Conservation (phyloP, 164 flowering plant species). For the Saururus chinensis region DNA sequence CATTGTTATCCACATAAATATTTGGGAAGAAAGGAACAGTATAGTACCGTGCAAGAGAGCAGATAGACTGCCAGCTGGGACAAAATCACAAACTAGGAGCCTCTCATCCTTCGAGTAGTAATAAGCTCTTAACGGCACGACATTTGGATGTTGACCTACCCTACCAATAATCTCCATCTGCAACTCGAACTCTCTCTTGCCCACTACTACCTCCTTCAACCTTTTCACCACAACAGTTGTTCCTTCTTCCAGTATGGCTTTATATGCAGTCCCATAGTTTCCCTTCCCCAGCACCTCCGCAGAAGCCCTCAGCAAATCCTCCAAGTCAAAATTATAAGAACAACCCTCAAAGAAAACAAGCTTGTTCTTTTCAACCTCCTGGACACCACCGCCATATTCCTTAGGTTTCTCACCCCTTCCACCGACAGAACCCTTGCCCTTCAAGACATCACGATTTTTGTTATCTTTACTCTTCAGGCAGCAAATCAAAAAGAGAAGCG, state of each 20-base stretch:
- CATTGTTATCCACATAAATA: too few species aligned
- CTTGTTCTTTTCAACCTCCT: conserved; percentile 29
- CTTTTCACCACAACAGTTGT: conserved; percentile 78
- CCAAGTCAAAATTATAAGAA: conserved; percentile 66
- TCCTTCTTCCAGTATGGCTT: conserved; percentile 72
- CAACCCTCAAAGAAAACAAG: conserved; percentile 73
- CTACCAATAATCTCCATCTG: conserved; percentile 20
- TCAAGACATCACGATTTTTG: conserved; percentile 6
- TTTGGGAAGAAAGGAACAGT: neutral
- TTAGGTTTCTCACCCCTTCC: neutral
- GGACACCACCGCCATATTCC: neutral
- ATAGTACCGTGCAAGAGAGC: conserved; percentile 33
- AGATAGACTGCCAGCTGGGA: conserved; percentile 54
- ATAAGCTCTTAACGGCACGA: conserved; percentile 18
- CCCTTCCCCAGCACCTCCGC: conserved; percentile 98
- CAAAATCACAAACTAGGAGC: conserved; percentile 25
- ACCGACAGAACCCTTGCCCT: neutral
- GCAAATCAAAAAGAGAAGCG: conserved; percentile 11
- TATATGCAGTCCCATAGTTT: conserved; percentile 67
- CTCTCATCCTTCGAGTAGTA: conserved; percentile 11
- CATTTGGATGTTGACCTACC: neutral
- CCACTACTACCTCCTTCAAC: conserved; percentile 58
- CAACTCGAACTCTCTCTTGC: conserved; percentile 78
- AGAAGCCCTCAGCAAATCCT: conserved; percentile 87
- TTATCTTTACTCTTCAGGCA: conserved; percentile 30